Evolutionary conservation across 352 stramenopile species (phyloP).

Genomic region (Thalassiosira pacifica): DNA sequence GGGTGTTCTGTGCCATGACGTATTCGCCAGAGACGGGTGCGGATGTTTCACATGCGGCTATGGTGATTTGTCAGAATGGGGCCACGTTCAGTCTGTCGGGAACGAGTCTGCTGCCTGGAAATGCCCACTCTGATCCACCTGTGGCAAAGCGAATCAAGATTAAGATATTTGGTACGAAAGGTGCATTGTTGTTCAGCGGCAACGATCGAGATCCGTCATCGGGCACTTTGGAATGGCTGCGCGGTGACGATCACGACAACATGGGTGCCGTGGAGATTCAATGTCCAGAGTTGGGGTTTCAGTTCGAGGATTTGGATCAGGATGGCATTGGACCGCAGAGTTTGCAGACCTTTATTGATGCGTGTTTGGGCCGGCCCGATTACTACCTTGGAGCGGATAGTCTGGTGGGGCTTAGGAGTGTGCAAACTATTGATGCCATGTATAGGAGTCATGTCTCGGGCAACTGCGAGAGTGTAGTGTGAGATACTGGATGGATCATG

Average conservation of each 20-base stretch:
- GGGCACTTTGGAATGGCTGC: constrained; percentile 70
- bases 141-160: constrained; percentile 74
- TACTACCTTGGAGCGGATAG: constrained; percentile 68
- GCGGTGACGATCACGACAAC: constrained; percentile 35
- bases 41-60: constrained; percentile 74
- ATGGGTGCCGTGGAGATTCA: constrained; percentile 60
- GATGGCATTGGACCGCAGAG: constrained; percentile 71
- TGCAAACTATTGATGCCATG: constrained; percentile 80
- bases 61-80: constrained; percentile 69
- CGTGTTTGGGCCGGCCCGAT: constrained; percentile 59
- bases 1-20: constrained; percentile 70
- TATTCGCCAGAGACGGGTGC: constrained; percentile 65
- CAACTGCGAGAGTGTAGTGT: constrained; percentile 45
- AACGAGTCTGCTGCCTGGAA: constrained; percentile 73
- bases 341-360: constrained; percentile 71
- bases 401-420: constrained; percentile 65
- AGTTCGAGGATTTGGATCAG: constrained; percentile 77
- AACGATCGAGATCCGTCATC: constrained; percentile 69
- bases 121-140: constrained; percentile 72
- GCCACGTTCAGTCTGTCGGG: constrained; percentile 71
- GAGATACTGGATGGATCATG: neutral
- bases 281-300: constrained; percentile 65
- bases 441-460: constrained; percentile 71
- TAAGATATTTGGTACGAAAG: constrained; percentile 75
- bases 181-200: constrained; percentile 69